Evolutionary conservation across 176 grass and related monocot species (phyloP).

Genomic region (Saccharum spontaneum): DNA sequence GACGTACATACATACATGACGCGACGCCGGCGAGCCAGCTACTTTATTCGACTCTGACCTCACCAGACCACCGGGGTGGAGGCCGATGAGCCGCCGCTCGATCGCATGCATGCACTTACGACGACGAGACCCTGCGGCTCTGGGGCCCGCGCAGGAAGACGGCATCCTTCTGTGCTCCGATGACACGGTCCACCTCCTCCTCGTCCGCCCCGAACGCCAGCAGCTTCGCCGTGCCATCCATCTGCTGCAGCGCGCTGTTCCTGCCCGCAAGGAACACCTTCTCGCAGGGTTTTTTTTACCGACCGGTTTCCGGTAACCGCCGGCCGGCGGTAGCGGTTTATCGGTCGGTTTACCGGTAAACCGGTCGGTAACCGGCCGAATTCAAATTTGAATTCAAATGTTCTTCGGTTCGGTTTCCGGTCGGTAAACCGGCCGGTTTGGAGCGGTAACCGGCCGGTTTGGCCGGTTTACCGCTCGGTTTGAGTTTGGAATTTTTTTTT

Average conservation of each 20-base stretch:
- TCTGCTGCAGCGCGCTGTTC: conserved; percentile 53
- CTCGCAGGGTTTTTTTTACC: no score
- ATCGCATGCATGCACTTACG: not conserved
- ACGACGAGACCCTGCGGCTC: not conserved
- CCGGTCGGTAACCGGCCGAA: no score
- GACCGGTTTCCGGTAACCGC: no score
- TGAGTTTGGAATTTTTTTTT: no score
- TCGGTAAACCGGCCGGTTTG: no score
- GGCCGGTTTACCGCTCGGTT: no score
- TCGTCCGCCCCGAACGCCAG: conserved; percentile 14
- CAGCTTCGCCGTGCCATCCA: conserved; percentile 38
- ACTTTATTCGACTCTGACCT: not conserved
- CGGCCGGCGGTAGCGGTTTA: no score
- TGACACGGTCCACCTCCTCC: conserved; percentile 48
- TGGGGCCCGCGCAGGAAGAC: conserved; percentile 53
- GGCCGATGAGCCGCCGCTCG: not conserved
- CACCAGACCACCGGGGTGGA: not conserved
- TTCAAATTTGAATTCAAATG: no score
- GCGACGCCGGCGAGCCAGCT: not conserved
- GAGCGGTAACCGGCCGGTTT: no score
- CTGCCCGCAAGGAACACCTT: conserved; percentile 49
- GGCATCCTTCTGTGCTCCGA: conserved; percentile 53
- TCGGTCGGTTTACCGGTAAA: no score
- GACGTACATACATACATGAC: not conserved
- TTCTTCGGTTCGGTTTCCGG: no score